A percentile compares a stretch with the other conserved stretches of the same genome.
Conservation (phyloP, 257 asterid species). For the Solanum medicagineum region DNA sequence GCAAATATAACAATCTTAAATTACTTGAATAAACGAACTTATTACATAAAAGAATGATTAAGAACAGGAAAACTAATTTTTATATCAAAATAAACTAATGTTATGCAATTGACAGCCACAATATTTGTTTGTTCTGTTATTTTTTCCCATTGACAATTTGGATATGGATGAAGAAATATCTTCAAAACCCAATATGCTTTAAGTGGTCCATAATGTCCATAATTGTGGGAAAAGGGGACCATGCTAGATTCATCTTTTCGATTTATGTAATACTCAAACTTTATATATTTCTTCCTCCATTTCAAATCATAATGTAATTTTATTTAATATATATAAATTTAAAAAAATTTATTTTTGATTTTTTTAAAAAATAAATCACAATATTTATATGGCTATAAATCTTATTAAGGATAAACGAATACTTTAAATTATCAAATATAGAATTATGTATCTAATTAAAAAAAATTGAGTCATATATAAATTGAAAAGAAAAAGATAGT, state of each 20-base stretch:
- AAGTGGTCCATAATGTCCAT: not conserved
- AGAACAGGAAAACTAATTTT: not conserved
- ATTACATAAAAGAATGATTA: not conserved
- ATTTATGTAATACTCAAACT: not conserved
- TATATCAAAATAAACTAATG: not conserved
- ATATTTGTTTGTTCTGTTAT: not conserved
- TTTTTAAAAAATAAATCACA: too few relatives aligned
- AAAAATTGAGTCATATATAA: too few relatives aligned
- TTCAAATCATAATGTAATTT: too few relatives aligned
- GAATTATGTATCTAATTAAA: too few relatives aligned
- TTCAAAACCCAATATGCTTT: not conserved
- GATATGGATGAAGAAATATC: not conserved
- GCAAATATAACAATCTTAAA: too few relatives aligned
- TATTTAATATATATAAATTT: too few relatives aligned
- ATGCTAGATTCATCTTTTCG: not conserved
- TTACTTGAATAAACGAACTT: too few relatives aligned
- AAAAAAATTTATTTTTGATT: too few relatives aligned
- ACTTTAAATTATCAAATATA: too few relatives aligned
- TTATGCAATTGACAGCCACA: not conserved
- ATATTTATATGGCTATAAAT: too few relatives aligned
- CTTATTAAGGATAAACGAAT: too few relatives aligned
- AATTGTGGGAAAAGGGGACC: not conserved
- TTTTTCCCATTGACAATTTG: not conserved
- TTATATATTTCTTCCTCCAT: not conserved
- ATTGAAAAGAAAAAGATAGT: not conserved